Evolutionary conservation across 768 basidiomycete genomes (phyloP), one percentile per base, ranked within the genome.

Genomic region (Dioszegia aurantiaca): DNA sequence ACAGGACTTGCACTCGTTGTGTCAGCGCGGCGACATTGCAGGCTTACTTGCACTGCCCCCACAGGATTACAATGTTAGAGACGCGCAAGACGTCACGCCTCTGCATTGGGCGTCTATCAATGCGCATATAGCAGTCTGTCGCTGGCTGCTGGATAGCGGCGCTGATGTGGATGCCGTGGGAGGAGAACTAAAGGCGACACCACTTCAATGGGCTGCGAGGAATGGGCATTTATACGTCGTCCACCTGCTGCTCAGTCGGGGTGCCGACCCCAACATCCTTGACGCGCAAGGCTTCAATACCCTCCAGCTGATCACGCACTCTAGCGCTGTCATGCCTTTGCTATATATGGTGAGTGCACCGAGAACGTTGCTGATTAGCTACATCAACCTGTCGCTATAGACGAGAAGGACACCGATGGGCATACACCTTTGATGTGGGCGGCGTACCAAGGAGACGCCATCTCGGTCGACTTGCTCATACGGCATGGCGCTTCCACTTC

Each of bases 41-140:
- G 52, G 65, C 16, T 41, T 74, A 5, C 36, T 60, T 4, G 43
- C 47, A 9, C 30, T 62, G 17, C 51, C 17, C 36, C 61, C 3
- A 47, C 64, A 16, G 36, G 61, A 67, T 43, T 55, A 75, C 16
- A 71, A 74, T 16, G 56, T 60, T 11, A 55, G 87, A 46, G 94
- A 98, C 77, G 82, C 83, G 27, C 88, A 94, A 75, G 91, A 93
- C 67, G 89, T 97, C 31, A 94, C 93, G 0, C 87, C 95, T 1
- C 83, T 99, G 1, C 95, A 99, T 73, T 99, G 95, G 95, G 93
- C 95, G 8, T 87, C 93, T 1, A 97, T 98, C 72, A 97, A 97
- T 68, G 92, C 91, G 2, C 91, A 97, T 71, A 80, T 94, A n/a
- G 81, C 85, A 0, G 86, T 88, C 24, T 95, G 91, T 77, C 83